Conservation (phyloP, 306 rosid genomes). For the Fragaria nilgerrensis region DNA sequence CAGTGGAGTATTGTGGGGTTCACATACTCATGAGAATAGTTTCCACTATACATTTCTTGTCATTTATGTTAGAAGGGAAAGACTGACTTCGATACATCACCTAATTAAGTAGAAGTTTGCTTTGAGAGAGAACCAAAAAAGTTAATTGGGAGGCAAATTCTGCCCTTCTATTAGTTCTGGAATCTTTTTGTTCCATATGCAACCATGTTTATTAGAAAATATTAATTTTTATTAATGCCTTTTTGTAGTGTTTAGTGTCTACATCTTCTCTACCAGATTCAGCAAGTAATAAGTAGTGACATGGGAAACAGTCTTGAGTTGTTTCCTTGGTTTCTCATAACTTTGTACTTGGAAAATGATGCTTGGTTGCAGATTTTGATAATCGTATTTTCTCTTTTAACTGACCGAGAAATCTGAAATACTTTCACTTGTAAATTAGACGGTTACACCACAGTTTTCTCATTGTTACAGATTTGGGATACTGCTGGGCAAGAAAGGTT, state of each 20-base stretch:
- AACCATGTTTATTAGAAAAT: no score
- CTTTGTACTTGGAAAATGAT: neutral
- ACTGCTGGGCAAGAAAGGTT: constrained; percentile 99
- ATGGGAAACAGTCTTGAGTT: neutral
- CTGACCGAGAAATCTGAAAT: neutral
- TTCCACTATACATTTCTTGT: neutral
- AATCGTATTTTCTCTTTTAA: neutral
- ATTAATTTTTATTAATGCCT: neutral
- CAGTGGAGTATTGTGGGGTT: neutral
- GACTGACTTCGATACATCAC: neutral
- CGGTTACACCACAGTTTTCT: constrained; percentile 20
- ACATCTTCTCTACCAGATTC: neutral
- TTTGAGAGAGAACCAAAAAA: no score
- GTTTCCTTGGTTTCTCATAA: neutral
- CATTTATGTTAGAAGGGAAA: neutral
- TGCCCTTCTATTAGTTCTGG: neutral
- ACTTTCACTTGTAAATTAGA: neutral
- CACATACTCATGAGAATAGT: neutral
- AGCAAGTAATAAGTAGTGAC: neutral
- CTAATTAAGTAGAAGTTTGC: no score
- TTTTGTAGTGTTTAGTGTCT: neutral
- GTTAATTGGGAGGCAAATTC: neutral
- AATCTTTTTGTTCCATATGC: neutral
- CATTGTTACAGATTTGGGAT: constrained; percentile 74
- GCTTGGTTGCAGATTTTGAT: neutral